A percentile compares a stretch with the other conserved stretches of the same genome.
These are phyloP conservation scores for Radiomyces spectabilis DNA, from an alignment of 192 early-diverging fungal genomes.

Conservation along the genomic window DNA sequence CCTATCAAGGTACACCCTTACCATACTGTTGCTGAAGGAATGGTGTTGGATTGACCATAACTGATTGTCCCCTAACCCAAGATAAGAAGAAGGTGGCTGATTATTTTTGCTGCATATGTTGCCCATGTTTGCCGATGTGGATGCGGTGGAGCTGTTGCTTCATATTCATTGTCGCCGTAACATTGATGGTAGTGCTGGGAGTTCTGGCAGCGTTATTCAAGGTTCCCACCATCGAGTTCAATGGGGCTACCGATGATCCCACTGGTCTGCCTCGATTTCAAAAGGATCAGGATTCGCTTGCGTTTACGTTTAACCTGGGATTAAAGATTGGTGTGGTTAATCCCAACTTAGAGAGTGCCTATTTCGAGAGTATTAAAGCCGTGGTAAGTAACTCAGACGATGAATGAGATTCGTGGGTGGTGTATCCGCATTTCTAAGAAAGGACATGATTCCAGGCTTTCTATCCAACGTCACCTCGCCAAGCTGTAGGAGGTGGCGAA, in stretches of 20 bases:
- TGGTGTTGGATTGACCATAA: no score
- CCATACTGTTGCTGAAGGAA: no score
- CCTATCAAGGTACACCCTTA: no score
- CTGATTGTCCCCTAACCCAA: no score
- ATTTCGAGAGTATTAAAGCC: slow-evolving; percentile 1
- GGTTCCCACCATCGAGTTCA: neutral
- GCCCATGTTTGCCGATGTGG: slow-evolving; percentile 2
- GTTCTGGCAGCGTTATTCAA: slow-evolving; percentile 1
- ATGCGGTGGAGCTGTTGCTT: neutral
- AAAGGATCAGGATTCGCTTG: neutral
- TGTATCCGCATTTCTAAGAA: slow-evolving; percentile 1
- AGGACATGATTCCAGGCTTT: no score
- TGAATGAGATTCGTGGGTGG: neutral
- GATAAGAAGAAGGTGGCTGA: neutral
- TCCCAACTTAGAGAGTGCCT: neutral
- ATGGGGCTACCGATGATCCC: neutral
- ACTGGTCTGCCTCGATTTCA: neutral
- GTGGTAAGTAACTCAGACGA: neutral
- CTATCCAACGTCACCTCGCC: slow-evolving; percentile 32
- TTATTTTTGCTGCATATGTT: slow-evolving; percentile 1
- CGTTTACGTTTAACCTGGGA: neutral
- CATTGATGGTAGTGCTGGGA: neutral
- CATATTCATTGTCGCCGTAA: neutral
- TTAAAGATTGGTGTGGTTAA: neutral
- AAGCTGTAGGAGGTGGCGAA: slow-evolving; percentile 37